These are phyloP conservation scores for Dimocarpus longan DNA, from an alignment of 345 rosid species.

Conservation along the genomic window DNA sequence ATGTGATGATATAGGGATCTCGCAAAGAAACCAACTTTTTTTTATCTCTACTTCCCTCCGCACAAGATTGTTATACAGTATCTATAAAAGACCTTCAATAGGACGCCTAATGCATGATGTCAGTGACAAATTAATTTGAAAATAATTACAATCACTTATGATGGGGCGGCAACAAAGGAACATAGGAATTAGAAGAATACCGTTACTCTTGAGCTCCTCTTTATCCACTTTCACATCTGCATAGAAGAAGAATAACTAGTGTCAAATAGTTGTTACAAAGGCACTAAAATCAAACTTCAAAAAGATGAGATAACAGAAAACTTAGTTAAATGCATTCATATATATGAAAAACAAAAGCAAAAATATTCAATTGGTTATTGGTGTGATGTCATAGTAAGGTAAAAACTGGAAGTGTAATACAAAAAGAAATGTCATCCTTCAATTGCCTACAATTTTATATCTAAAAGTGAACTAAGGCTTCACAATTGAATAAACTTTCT, in stretches of 20 bases:
- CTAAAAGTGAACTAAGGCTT: not conserved
- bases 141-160: slow-evolving; percentile 4
- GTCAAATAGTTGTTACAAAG: slow-evolving; percentile 15
- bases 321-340: not conserved
- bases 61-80: not conserved
- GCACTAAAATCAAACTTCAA: slow-evolving; percentile 1
- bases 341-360: slow-evolving; percentile 5
- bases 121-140: not conserved
- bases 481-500: not conserved
- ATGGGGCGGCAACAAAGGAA: not conserved
- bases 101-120: slow-evolving; percentile 10
- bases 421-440: not conserved
- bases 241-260: slow-evolving; percentile 26
- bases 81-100: slow-evolving; percentile 1
- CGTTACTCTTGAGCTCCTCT: slow-evolving; percentile 76
- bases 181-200: slow-evolving; percentile 36
- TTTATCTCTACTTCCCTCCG: not conserved
- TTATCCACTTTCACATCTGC: slow-evolving; percentile 80
- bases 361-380: not conserved
- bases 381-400: not conserved
- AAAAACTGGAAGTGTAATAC: not conserved
- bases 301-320: not conserved
- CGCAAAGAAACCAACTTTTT: not conserved
- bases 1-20: not conserved
- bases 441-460: not conserved